These are phyloP conservation scores for Coemansia sp. DNA, from an alignment of 192 early-diverging fungal species.

Conservation along the genomic window DNA sequence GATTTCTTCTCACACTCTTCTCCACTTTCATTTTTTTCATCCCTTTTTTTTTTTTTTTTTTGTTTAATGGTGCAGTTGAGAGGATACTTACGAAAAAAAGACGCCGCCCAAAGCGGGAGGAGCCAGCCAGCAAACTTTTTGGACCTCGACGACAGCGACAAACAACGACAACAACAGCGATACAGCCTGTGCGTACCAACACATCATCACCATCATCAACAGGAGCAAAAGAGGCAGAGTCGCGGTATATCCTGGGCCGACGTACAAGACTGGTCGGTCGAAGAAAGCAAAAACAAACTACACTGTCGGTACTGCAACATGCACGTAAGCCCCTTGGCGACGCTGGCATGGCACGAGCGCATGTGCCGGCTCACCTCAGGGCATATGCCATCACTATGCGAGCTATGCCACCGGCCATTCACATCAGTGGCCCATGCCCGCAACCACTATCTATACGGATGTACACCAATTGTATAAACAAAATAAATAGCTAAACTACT, in stretches of 20 bases:
- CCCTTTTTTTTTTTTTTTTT: background rate
- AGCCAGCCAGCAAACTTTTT: constrained; percentile 36
- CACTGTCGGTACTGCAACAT: constrained; percentile 41
- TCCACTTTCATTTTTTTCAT: background rate
- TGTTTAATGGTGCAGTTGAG: background rate
- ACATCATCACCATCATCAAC: background rate
- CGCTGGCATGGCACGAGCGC: constrained; percentile 38
- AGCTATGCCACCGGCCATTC: constrained; percentile 20
- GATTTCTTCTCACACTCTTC: too few relatives aligned
- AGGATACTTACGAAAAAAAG: background rate
- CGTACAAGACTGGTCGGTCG: constrained; percentile 3
- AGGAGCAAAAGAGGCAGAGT: background rate
- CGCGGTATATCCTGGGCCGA: constrained; percentile 39
- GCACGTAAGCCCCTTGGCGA: constrained; percentile 20
- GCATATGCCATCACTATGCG: constrained; percentile 9
- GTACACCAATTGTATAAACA: constrained; percentile 13
- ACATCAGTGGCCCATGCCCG: constrained; percentile 24
- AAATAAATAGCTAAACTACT: background rate
- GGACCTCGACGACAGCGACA: constrained; percentile 18
- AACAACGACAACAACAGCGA: background rate
- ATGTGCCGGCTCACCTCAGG: constrained; percentile 23
- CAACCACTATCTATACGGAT: constrained; percentile 46
- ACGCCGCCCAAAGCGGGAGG: background rate
- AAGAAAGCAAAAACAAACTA: background rate
- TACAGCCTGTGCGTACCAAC: constrained; percentile 3